phyloP scores from a whole-genome alignment of 2,329 filamentous ascomycete genomes.

The Biscogniauxia mediterranea region DNA sequence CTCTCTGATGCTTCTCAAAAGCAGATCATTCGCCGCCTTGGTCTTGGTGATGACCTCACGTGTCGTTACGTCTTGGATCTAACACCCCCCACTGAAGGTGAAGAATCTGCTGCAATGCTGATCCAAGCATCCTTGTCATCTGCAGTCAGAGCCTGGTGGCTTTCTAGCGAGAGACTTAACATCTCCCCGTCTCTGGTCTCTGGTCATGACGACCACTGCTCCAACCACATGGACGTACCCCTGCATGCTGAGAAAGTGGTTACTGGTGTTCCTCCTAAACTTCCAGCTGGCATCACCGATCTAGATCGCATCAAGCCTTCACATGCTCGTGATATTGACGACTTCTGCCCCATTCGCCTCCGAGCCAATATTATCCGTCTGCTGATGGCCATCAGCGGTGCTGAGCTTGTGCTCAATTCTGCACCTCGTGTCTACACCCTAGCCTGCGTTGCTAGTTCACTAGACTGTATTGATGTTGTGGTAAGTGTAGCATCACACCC shows the following conservation, averaged over 20 bases:
- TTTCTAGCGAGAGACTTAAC: constrained; percentile 34
- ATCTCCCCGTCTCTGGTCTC: constrained; percentile 41
- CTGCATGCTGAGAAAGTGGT: constrained; percentile 15
- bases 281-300: constrained; percentile 21
- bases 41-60: constrained; percentile 20
- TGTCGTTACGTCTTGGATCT: constrained; percentile 59
- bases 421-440: constrained; percentile 66
- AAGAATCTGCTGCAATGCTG: constrained; percentile 59
- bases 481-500: constrained; percentile 31
- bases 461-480: constrained; percentile 49
- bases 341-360: constrained; percentile 66
- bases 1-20: constrained; percentile 43
- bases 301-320: constrained; percentile 7
- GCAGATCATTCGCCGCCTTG: constrained; percentile 37
- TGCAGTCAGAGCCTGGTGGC: constrained; percentile 56
- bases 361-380: constrained; percentile 62
- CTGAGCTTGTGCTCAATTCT: constrained; percentile 57
- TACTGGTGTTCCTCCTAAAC: no score
- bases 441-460: constrained; percentile 58
- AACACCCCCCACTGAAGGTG: constrained; percentile 60
- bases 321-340: constrained; percentile 40
- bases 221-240: constrained; percentile 6
- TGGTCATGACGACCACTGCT: constrained; percentile 46
- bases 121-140: constrained; percentile 57
- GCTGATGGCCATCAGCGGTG: constrained; percentile 55